Conservation (phyloP, 2,329 filamentous ascomycete species). For the Bipolaris bicolor region DNA sequence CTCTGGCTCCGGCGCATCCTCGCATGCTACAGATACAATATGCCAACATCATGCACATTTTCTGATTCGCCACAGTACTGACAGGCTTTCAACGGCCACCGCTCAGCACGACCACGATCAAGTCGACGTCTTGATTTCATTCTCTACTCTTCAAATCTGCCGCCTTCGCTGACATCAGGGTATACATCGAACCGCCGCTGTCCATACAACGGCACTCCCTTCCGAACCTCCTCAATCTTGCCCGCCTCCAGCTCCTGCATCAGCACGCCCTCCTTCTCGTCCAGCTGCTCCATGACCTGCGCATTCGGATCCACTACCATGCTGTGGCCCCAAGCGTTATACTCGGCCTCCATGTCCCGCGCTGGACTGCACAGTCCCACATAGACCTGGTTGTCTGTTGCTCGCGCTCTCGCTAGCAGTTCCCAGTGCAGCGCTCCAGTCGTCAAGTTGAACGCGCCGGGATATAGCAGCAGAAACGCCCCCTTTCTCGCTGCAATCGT, state of each 20-base stretch:
- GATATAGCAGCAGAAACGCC: conserved; percentile 89
- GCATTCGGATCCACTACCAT: conserved; percentile 89
- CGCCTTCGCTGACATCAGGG: conserved; percentile 78
- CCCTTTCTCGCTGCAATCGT: conserved; percentile 84
- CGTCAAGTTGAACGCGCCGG: conserved; percentile 95
- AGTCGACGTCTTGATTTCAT: not conserved
- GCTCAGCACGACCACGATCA: too few relatives aligned
- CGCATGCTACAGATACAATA: too few relatives aligned
- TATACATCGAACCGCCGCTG: conserved; percentile 97
- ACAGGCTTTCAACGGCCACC: too few relatives aligned
- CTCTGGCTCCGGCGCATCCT: not conserved
- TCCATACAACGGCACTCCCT: conserved; percentile 79
- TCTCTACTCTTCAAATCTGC: conserved; percentile 49
- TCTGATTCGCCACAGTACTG: too few relatives aligned
- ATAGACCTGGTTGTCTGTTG: conserved; percentile 93
- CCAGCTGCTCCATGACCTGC: conserved; percentile 77
- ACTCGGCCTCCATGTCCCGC: conserved; percentile 74
- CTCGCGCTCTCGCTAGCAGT: conserved; percentile 79
- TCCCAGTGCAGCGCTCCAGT: conserved; percentile 94
- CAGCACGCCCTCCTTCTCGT: conserved; percentile 77
- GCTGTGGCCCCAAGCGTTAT: conserved; percentile 92
- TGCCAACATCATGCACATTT: too few relatives aligned
- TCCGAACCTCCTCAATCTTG: conserved; percentile 54
- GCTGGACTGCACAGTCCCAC: conserved; percentile 92
- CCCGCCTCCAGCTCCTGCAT: conserved; percentile 61